Conservation (phyloP, 257 asterid genomes). For the Sherardia arvensis region DNA sequence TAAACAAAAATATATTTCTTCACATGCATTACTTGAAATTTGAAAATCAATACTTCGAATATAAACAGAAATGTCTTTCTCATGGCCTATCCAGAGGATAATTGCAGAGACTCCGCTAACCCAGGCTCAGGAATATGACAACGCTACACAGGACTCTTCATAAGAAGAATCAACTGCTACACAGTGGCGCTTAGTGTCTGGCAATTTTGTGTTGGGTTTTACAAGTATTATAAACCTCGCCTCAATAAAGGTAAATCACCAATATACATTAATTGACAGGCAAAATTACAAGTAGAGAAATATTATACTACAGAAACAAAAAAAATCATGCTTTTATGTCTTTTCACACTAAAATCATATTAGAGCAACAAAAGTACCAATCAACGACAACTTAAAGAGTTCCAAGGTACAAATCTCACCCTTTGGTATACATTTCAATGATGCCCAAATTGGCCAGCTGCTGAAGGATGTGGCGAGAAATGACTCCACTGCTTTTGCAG, state of each 20-base stretch:
- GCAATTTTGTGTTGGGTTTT: slow-evolving; percentile 16
- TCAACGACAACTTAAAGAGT: background rate
- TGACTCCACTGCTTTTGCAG: slow-evolving; percentile 53
- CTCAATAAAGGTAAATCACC: slow-evolving; percentile 10
- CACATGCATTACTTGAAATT: slow-evolving; percentile 28
- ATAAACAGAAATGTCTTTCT: slow-evolving; percentile 23
- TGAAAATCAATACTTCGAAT: too few species aligned
- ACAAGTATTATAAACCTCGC: slow-evolving; percentile 14
- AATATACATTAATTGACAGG: too few species aligned
- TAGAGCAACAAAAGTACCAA: too few species aligned
- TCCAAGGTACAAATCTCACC: slow-evolving; percentile 27
- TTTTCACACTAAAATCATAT: too few species aligned
- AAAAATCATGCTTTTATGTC: too few species aligned
- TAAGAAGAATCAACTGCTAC: slow-evolving; percentile 11
- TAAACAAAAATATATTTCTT: slow-evolving; percentile 30
- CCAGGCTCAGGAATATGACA: slow-evolving; percentile 75
- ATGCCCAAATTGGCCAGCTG: slow-evolving; percentile 49
- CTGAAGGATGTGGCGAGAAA: slow-evolving; percentile 65
- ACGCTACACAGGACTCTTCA: slow-evolving; percentile 17
- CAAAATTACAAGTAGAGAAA: too few species aligned
- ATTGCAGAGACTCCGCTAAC: slow-evolving; percentile 46
- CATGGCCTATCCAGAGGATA: slow-evolving; percentile 69
- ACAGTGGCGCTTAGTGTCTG: slow-evolving; percentile 11
- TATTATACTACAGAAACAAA: too few species aligned
- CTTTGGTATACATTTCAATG: slow-evolving; percentile 44